Percentiles rank a stretch among this genome's conserved stretches.
Evolutionary conservation across 2,329 filamentous ascomycete species (phyloP).

Genomic region (Sclerotinia subarctica): DNA sequence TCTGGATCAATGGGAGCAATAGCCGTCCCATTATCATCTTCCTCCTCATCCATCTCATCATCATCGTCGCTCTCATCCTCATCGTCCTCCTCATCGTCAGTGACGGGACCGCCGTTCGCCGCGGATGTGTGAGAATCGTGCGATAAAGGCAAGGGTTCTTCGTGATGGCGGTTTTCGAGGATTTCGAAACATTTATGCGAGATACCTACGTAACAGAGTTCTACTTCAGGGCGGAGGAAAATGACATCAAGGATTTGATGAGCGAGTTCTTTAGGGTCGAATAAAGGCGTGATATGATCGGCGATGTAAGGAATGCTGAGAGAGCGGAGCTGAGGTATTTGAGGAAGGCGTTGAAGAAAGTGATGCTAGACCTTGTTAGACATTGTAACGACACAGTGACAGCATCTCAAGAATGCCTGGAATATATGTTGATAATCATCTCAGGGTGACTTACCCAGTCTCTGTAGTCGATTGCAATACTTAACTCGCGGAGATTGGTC

Average conservation of each 20-base stretch:
- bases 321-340: slow-evolving; percentile 66
- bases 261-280: slow-evolving; percentile 66
- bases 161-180: slow-evolving; percentile 57
- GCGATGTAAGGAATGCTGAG: slow-evolving; percentile 68
- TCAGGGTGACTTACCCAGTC: slow-evolving; percentile 66
- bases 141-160: slow-evolving; percentile 38
- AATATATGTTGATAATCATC: neutral
- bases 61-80: slow-evolving; percentile 46
- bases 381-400: neutral
- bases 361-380: slow-evolving; percentile 52
- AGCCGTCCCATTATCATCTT: slow-evolving; percentile 40
- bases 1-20: slow-evolving; percentile 38
- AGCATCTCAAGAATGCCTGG: neutral
- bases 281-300: slow-evolving; percentile 54
- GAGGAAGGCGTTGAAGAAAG: slow-evolving; percentile 72
- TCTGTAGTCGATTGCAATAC: slow-evolving; percentile 68
- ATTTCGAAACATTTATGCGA: slow-evolving; percentile 80
- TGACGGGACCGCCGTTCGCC: slow-evolving; percentile 40
- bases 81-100: slow-evolving; percentile 48
- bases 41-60: slow-evolving; percentile 45
- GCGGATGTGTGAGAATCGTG: slow-evolving; percentile 32
- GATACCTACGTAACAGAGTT: slow-evolving; percentile 75
- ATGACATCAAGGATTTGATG: slow-evolving; percentile 77
- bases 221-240: slow-evolving; percentile 69
- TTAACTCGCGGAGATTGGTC: slow-evolving; percentile 67